Evolutionary conservation across 139 green algal genomes (phyloP), one percentile per base, ranked within the genome.

Genomic region (Chloropicon primus): DNA sequence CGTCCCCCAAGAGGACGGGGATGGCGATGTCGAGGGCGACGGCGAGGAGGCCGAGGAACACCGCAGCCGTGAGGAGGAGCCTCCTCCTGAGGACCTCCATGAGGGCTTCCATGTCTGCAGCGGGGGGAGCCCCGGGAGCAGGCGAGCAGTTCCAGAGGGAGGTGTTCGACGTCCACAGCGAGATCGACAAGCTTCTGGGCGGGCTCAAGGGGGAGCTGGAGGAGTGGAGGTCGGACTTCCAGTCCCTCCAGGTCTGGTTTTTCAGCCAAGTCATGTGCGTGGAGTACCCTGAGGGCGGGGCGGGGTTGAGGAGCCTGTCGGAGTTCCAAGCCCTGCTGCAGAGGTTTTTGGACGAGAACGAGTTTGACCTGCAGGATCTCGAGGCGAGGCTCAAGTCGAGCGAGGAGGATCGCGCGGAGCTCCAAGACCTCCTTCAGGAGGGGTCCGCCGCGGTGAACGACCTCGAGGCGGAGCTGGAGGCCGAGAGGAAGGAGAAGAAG

Each of bases 111-210:
- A 17, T 62, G 41, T 62, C 41, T 17, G 41, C 10, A 62, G n/a
- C n/a, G n/a, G n/a, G n/a, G n/a, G n/a, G n/a, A n/a, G n/a, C n/a
- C n/a, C n/a, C n/a, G n/a, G n/a, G n/a, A n/a, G n/a, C n/a, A n/a
- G 41, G 41, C 10, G 41, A 62, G 41, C 41, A n/a, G 5, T 75
- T 75, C 72, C 5, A 5, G 5, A 27, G 72, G 25, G 72, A 75
- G 26, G 25, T 75, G 5, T 41, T 75, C 25, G 72, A 75, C 25
- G 72, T 75, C 10, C 72, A 75, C 25, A 25, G 10, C 5, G 72
- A 75, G 72, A 75, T 75, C 25, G 72, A 75, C 72, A 75, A 75
- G 72, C 72, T 75, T 17, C 25, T 75, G 72, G 72, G 72, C 25
- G 25, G 25, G 5, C 72, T 75, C 5, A 75, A 28, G 72, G 17